Base-by-base conservation (phyloP, 805 yeast species). In the Kurtzmaniella fragi region DNA sequence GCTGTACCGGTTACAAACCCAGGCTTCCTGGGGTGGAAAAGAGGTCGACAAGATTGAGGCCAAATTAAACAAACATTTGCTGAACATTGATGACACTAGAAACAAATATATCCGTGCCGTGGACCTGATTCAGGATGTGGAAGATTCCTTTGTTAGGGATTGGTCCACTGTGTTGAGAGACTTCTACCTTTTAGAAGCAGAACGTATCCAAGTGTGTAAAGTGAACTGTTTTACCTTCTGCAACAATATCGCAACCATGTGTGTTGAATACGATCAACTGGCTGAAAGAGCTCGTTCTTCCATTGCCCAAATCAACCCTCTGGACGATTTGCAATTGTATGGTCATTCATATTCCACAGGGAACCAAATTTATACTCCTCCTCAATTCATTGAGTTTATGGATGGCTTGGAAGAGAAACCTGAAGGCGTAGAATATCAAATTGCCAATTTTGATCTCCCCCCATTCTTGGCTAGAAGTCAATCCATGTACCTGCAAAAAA, bases 191-290 rank as follows among this genome's bases (percentile, higher is more conserved):
- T 58, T 84, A 34, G 96, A 87, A 54, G 76, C 78, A 35, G 88
- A 84, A 53, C 73, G 90, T 45, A 75, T 85, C 40, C 82, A 82
- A 49, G 73, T 80, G 44, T 53, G 84, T 41, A 82, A 85, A 50
- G 67, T 82, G 13, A 84, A 80, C 48, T 59, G 88, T 42, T 88
- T 95, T 84, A 84, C 80, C 32, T 86, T 71, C 52, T 79, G 91
- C 34, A 87, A 87, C 58, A 70, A 80, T 30, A 68, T 84, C 7
- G 84, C 95, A 6, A 71, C 86, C 0, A 70, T 80, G 2, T 88
- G 95, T 54, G 90, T 87, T 26, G 76, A 78, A 32, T 84, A 82
- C 50, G 96, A 88, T 53, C 82, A 78, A 44, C 72, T 84, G 8
- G 85, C 84, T 40, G 96, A 88, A 53, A 68, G 68, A 38, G 74